These are phyloP conservation scores for Strobilomyces confusus DNA, from an alignment of 768 basidiomycete species.

Conservation along the genomic window DNA sequence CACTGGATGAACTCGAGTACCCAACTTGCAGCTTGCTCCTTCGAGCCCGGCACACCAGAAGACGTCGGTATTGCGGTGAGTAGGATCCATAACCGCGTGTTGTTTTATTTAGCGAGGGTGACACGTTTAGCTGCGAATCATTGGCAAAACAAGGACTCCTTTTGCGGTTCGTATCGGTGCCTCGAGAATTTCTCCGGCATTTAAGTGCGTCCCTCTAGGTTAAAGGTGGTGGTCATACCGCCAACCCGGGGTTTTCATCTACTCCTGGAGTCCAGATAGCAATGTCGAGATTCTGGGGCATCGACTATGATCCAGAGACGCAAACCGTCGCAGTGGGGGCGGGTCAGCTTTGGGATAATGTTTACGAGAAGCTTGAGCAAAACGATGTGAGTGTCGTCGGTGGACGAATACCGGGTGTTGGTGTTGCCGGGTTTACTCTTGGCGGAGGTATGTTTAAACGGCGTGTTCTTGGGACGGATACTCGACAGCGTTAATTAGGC, in stretches of 20 bases:
- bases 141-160: constrained; percentile 41
- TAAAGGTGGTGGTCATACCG: constrained; percentile 57
- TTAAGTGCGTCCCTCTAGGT: constrained; percentile 34
- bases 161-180: constrained; percentile 18
- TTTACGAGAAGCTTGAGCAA: constrained; percentile 47
- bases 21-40: constrained; percentile 45
- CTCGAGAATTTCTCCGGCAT: too few relatives aligned
- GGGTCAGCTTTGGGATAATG: constrained; percentile 60
- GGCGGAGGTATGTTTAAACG: constrained; percentile 43
- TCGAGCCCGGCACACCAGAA: constrained; percentile 51
- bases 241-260: constrained; percentile 52
- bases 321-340: constrained; percentile 40
- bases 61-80: constrained; percentile 49
- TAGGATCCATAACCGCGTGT: not conserved
- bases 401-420: constrained; percentile 50
- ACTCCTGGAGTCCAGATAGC: constrained; percentile 55
- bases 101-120: not conserved
- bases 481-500: not conserved
- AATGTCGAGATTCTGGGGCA: constrained; percentile 44
- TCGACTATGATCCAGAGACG: constrained; percentile 34
- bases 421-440: constrained; percentile 54
- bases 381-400: constrained; percentile 53
- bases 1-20: too few relatives aligned
- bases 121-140: constrained; percentile 4
- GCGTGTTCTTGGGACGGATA: not conserved